Percentiles rank a stretch among this genome's conserved stretches.
Conservation (phyloP, 2,329 filamentous ascomycete genomes). For the Emergomyces africanus region DNA sequence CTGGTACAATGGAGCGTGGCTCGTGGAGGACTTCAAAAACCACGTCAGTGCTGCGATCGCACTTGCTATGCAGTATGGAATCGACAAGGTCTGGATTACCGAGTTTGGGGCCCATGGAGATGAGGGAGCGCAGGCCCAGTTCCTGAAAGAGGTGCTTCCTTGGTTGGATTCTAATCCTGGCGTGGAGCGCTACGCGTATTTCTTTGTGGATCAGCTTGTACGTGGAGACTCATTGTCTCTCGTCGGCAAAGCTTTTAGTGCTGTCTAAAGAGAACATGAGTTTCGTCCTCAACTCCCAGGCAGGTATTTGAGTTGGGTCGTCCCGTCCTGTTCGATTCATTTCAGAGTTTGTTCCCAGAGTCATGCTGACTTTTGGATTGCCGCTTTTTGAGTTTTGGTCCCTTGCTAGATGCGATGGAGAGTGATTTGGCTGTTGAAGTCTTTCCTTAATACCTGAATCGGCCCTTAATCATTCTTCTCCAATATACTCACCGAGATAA, state of each 20-base stretch:
- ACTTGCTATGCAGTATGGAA: conserved; percentile 20
- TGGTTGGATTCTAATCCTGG: conserved; percentile 27
- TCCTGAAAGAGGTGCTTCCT: conserved; percentile 26
- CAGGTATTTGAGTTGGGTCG: neutral
- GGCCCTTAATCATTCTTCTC: neutral
- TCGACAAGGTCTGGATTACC: conserved; percentile 34
- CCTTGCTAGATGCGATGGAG: neutral
- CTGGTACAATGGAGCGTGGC: conserved; percentile 28
- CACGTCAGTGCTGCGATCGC: conserved; percentile 25
- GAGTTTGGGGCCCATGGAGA: conserved; percentile 29
- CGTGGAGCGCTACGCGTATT: conserved; percentile 34
- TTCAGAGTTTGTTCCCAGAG: too few relatives aligned
- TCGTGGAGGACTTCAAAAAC: conserved; percentile 23
- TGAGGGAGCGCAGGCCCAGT: conserved; percentile 17
- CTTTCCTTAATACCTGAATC: too few relatives aligned
- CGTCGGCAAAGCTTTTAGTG: conserved; percentile 20
- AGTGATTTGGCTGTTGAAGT: too few relatives aligned
- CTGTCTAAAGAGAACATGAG: neutral
- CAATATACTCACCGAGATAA: neutral
- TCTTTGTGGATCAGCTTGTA: conserved; percentile 13
- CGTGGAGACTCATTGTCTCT: conserved; percentile 5
- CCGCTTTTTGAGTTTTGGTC: neutral
- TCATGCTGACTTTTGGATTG: neutral
- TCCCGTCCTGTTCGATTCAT: neutral
- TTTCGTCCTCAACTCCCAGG: neutral